phyloP scores from a whole-genome alignment of 2,329 filamentous ascomycete genomes.

The Microsporum audouinii region DNA sequence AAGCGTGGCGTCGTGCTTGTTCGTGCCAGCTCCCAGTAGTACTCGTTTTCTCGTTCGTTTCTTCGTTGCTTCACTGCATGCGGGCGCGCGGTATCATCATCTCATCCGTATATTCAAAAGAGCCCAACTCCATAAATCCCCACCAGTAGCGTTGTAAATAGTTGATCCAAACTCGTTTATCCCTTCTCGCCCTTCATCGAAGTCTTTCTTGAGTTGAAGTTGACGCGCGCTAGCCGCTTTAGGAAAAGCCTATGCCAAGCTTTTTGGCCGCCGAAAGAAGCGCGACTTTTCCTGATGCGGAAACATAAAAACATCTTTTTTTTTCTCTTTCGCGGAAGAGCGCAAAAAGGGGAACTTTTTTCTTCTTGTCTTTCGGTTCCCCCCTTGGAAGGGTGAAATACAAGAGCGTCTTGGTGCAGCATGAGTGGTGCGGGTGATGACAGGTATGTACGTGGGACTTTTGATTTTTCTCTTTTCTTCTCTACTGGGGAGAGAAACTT shows the following conservation, averaged over 20 bases:
- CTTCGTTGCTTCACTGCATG: not conserved
- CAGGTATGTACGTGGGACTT: slow-evolving; percentile 19
- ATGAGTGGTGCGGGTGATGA: slow-evolving; percentile 31
- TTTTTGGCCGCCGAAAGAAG: not conserved
- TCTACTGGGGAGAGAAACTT: not conserved
- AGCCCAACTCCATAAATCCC: not conserved
- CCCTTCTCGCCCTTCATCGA: not conserved
- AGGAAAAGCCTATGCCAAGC: not conserved
- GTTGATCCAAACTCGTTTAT: too few relatives aligned
- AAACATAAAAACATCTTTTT: not conserved
- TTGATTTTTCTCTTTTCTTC: not conserved
- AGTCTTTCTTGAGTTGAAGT: not conserved
- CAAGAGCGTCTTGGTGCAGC: slow-evolving; percentile 12
- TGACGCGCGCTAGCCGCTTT: not conserved
- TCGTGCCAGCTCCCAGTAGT: not conserved
- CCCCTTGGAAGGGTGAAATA: not conserved
- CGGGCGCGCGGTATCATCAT: not conserved
- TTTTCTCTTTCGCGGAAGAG: not conserved
- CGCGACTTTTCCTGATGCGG: not conserved
- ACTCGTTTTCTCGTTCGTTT: not conserved
- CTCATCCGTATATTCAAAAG: not conserved
- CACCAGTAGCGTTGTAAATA: not conserved
- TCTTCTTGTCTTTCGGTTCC: not conserved
- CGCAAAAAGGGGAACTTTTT: not conserved
- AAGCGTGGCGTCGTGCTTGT: not conserved